Conservation (phyloP, 2,329 filamentous ascomycete genomes). For the Claviceps capensis region DNA sequence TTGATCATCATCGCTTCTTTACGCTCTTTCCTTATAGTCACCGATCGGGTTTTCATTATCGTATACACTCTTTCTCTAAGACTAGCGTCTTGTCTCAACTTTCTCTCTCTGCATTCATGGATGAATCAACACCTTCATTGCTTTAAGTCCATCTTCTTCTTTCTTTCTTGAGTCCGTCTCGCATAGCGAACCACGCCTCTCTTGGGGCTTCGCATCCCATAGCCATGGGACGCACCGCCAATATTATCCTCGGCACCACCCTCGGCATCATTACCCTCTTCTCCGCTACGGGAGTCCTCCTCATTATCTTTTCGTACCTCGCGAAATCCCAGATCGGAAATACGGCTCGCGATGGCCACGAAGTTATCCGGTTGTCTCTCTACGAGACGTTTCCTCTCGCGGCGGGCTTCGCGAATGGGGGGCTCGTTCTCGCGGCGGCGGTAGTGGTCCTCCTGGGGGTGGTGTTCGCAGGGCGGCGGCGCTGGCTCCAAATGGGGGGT, state of each 20-base stretch:
- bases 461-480: conserved; percentile 44
- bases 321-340: conserved; percentile 33
- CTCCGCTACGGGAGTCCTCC: conserved; percentile 37
- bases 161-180: too few relatives aligned
- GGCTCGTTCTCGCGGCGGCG: conserved; percentile 59
- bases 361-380: conserved; percentile 37
- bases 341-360: conserved; percentile 27
- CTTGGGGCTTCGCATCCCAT: too few relatives aligned
- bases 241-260: conserved; percentile 39
- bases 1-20: too few relatives aligned
- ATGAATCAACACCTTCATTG: too few relatives aligned
- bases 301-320: conserved; percentile 41
- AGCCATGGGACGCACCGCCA: conserved; percentile 28
- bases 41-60: too few relatives aligned
- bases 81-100: too few relatives aligned
- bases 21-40: too few relatives aligned
- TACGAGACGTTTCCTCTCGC: conserved; percentile 40
- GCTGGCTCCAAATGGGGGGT: conserved; percentile 57
- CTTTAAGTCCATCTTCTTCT: too few relatives aligned
- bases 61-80: too few relatives aligned
- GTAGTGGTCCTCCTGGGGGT: conserved; percentile 57
- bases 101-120: too few relatives aligned
- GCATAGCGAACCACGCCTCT: too few relatives aligned
- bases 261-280: conserved; percentile 36
- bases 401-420: conserved; percentile 60